Percentiles rank a stretch among this genome's conserved stretches.
Evolutionary conservation across 495 filamentous ascomycete species (phyloP).

Genomic region (Viridothelium virens): DNA sequence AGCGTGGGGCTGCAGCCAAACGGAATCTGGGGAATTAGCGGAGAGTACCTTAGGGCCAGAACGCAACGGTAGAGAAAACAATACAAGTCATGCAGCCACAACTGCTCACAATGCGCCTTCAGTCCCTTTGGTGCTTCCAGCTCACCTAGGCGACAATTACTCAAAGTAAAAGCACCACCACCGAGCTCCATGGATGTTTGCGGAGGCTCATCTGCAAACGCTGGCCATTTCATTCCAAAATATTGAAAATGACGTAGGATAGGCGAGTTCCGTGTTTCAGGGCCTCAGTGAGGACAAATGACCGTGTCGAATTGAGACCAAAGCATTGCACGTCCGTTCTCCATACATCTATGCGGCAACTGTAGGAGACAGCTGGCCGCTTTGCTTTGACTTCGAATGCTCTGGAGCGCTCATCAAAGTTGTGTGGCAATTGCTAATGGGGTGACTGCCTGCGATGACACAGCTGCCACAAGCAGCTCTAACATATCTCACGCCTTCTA

Average conservation of each 20-base stretch:
- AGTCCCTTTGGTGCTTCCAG: too few species aligned
- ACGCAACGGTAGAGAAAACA: slow-evolving; percentile 3
- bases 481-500: slow-evolving; percentile 4
- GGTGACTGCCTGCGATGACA: background rate
- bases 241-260: slow-evolving; percentile 9
- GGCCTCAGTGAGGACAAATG: background rate
- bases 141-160: too few species aligned
- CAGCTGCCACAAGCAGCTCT: background rate
- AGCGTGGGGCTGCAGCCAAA: slow-evolving; percentile 6
- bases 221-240: background rate
- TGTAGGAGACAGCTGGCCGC: background rate
- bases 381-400: background rate
- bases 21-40: slow-evolving; percentile 11
- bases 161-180: too few species aligned
- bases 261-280: background rate
- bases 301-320: background rate
- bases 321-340: background rate
- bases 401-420: background rate
- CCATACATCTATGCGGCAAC: background rate
- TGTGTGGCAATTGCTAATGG: background rate
- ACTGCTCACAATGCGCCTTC: background rate
- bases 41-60: background rate
- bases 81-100: background rate
- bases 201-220: background rate
- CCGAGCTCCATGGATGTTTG: too few species aligned